Conservation (phyloP, 2,329 filamentous ascomycete genomes). For the Lizonia empirigonia region DNA sequence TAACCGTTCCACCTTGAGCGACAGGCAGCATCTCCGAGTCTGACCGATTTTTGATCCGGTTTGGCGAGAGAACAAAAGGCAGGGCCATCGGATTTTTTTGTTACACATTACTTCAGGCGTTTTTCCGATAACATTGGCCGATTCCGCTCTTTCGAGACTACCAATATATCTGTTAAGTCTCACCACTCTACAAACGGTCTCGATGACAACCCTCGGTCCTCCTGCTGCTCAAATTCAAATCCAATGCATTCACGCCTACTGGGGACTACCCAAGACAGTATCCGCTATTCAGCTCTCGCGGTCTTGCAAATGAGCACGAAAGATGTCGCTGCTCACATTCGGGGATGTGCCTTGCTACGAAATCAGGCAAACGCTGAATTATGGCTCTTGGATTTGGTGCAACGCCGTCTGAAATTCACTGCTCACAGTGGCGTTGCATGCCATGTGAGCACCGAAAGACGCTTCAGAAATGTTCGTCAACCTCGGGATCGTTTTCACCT, state of each 20-base stretch:
- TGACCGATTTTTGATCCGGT: constrained; percentile 5
- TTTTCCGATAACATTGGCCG: constrained; percentile 31
- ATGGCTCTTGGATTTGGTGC: neutral
- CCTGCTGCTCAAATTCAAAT: constrained; percentile 9
- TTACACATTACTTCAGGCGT: constrained; percentile 33
- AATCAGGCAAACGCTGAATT: no score
- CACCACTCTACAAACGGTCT: constrained; percentile 15
- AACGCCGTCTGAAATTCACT: neutral
- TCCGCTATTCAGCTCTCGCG: neutral
- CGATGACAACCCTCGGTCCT: constrained; percentile 4
- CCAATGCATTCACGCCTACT: neutral
- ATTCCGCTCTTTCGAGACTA: constrained; percentile 28
- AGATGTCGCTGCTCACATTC: no score
- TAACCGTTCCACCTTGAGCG: neutral
- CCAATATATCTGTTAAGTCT: constrained; percentile 35
- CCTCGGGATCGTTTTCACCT: neutral
- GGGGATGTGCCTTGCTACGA: no score
- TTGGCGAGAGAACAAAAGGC: constrained; percentile 20
- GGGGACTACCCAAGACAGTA: neutral
- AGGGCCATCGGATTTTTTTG: constrained; percentile 28
- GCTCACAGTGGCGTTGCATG: neutral
- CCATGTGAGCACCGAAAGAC: neutral
- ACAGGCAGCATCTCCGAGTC: constrained; percentile 11
- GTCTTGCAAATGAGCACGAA: no score
- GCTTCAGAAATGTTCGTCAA: neutral